Percentiles rank a stretch among this genome's conserved stretches.
phyloP scores from a whole-genome alignment of 192 early-diverging fungal species.

The Spinellus fusiger region DNA sequence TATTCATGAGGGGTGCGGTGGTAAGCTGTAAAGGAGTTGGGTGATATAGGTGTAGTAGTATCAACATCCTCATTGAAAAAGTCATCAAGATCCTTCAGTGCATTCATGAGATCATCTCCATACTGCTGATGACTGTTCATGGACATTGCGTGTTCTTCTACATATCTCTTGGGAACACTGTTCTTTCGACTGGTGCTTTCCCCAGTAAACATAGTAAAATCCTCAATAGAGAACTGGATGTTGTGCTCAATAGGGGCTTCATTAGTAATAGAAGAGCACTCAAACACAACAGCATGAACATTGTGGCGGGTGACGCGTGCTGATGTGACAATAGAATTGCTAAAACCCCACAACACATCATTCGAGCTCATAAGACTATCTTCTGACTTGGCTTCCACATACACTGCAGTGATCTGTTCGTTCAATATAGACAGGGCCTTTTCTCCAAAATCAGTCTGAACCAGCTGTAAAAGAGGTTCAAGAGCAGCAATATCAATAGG shows the following conservation, averaged over 20 bases:
- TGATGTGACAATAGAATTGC: slow-evolving; percentile 13
- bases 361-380: slow-evolving; percentile 7
- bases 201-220: slow-evolving; percentile 25
- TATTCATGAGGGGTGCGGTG: slow-evolving; percentile 7
- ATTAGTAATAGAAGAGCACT: slow-evolving; percentile 32
- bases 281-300: slow-evolving; percentile 38
- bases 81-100: slow-evolving; percentile 39
- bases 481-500: slow-evolving; percentile 59
- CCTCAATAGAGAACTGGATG: slow-evolving; percentile 32
- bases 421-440: slow-evolving; percentile 74
- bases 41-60: slow-evolving; percentile 2
- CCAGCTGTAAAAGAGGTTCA: slow-evolving; percentile 58
- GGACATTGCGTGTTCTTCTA: not conserved
- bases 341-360: slow-evolving; percentile 29
- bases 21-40: slow-evolving; percentile 5
- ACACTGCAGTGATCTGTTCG: slow-evolving; percentile 39
- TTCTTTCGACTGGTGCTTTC: slow-evolving; percentile 6
- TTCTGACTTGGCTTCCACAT: slow-evolving; percentile 7
- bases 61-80: slow-evolving; percentile 38
- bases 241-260: slow-evolving; percentile 25
- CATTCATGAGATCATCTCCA: slow-evolving; percentile 33
- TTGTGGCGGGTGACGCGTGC: slow-evolving; percentile 34
- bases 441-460: slow-evolving; percentile 57
- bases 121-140: not conserved
- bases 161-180: not conserved